Conservation (phyloP, 306 rosid species). For the Prunus padus region DNA sequence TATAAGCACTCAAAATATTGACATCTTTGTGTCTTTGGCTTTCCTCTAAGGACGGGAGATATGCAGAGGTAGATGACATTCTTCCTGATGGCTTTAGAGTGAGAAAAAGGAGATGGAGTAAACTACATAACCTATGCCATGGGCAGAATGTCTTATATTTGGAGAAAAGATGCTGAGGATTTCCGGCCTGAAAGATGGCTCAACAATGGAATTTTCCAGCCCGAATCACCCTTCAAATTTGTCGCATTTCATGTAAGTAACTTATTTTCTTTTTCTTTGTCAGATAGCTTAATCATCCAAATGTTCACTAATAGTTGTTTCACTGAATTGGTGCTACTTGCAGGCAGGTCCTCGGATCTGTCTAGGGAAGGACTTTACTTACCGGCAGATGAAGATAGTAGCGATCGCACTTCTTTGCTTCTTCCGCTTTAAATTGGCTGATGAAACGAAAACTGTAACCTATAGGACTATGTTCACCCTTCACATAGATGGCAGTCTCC, state of each 20-base stretch:
- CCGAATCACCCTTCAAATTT: constrained; percentile 75
- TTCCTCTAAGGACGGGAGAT: constrained; percentile 58
- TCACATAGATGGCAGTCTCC: constrained; percentile 71
- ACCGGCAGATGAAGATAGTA: constrained; percentile 75
- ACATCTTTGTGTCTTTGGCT: not conserved
- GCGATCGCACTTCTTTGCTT: constrained; percentile 52
- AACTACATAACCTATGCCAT: constrained; percentile 59
- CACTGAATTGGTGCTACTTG: constrained; percentile 6
- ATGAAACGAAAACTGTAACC: constrained; percentile 39
- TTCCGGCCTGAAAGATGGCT: constrained; percentile 81
- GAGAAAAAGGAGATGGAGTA: constrained; percentile 61
- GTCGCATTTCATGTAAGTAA: constrained; percentile 61
- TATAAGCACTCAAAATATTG: not conserved
- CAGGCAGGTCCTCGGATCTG: constrained; percentile 77
- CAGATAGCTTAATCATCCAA: not conserved
- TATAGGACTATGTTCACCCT: constrained; percentile 77
- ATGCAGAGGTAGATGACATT: constrained; percentile 42
- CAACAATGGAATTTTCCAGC: constrained; percentile 48
- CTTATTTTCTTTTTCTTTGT: not conserved
- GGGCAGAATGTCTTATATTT: constrained; percentile 73
- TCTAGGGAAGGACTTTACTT: constrained; percentile 76
- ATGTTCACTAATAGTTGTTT: not conserved
- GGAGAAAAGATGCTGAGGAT: constrained; percentile 71
- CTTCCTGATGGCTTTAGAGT: constrained; percentile 73
- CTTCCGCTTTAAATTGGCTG: constrained; percentile 56